Percentiles rank a stretch among this genome's conserved stretches.
Conservation (phyloP, 2,329 filamentous ascomycete genomes). For the Diplodia scrobiculata region DNA sequence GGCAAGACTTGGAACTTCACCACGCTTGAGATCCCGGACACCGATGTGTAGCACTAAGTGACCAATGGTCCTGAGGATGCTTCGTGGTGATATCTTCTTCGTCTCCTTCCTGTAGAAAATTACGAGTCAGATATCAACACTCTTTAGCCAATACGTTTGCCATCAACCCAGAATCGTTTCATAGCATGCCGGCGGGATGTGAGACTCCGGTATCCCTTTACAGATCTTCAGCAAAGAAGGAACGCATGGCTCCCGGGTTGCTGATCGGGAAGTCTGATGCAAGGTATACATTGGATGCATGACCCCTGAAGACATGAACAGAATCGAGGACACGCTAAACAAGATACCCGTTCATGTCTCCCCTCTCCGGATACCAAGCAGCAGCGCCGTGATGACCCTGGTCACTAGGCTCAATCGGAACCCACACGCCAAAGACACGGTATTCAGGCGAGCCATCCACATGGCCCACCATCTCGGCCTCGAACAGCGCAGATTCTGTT, state of each 20-base stretch:
- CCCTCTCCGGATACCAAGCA: neutral
- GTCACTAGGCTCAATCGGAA: neutral
- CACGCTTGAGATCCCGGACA: slow-evolving; percentile 27
- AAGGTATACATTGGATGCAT: too few species aligned
- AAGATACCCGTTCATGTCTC: neutral
- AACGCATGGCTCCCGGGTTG: too few species aligned
- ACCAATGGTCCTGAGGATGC: neutral
- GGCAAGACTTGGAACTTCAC: slow-evolving; percentile 34
- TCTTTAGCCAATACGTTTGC: too few species aligned
- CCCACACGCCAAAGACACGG: neutral
- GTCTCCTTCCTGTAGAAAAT: too few species aligned
- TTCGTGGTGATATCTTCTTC: neutral
- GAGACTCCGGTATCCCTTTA: too few species aligned
- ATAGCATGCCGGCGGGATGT: too few species aligned
- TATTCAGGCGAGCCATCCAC: neutral
- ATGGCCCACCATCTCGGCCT: neutral
- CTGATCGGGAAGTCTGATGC: too few species aligned
- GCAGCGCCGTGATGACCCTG: neutral
- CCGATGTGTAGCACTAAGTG: neutral
- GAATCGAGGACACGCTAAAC: slow-evolving; percentile 28
- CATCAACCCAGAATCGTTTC: too few species aligned
- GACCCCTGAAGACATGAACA: too few species aligned
- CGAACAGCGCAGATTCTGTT: neutral
- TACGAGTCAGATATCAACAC: too few species aligned
- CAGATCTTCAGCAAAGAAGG: too few species aligned